Percentiles rank a stretch among this genome's conserved stretches.
These are phyloP conservation scores for Gaeumannomyces sp. DNA, from an alignment of 2,329 filamentous ascomycete species.

Conservation along the genomic window DNA sequence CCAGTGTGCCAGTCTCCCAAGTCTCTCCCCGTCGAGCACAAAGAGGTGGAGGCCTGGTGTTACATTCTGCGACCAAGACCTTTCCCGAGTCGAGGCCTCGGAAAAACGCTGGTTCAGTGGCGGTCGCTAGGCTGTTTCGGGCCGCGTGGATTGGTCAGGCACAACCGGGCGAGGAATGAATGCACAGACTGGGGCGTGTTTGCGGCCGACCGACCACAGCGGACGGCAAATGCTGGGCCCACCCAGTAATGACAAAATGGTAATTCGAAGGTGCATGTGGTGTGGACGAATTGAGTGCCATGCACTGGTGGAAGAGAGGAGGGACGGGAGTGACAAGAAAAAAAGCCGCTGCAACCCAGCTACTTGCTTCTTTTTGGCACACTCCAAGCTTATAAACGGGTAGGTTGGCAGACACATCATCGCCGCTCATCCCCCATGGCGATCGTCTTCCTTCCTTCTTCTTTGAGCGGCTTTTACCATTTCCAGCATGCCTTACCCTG, in stretches of 20 bases:
- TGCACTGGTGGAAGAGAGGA: not conserved
- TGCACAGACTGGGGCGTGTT: not conserved
- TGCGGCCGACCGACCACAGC: not conserved
- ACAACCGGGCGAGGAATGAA: not conserved
- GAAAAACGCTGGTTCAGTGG: not conserved
- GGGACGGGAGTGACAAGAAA: not conserved
- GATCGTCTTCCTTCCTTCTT: not conserved
- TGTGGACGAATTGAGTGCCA: not conserved
- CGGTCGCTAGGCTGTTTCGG: not conserved
- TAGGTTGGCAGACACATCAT: not conserved
- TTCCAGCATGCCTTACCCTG: not conserved
- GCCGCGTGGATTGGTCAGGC: not conserved
- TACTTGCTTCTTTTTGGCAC: not conserved
- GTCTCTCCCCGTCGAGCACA: no score
- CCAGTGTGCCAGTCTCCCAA: no score
- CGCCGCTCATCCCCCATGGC: not conserved
- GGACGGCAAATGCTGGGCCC: no score
- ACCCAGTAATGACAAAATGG: no score
- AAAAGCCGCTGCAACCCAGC: not conserved
- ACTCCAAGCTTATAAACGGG: not conserved
- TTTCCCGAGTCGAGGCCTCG: not conserved
- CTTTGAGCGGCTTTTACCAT: not conserved
- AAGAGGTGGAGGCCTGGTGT: no score
- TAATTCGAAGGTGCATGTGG: no score
- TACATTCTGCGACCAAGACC: not conserved